Evolutionary conservation across 192 early-diverging fungal genomes (phyloP).

Genomic region (Mortierella hygrophila): DNA sequence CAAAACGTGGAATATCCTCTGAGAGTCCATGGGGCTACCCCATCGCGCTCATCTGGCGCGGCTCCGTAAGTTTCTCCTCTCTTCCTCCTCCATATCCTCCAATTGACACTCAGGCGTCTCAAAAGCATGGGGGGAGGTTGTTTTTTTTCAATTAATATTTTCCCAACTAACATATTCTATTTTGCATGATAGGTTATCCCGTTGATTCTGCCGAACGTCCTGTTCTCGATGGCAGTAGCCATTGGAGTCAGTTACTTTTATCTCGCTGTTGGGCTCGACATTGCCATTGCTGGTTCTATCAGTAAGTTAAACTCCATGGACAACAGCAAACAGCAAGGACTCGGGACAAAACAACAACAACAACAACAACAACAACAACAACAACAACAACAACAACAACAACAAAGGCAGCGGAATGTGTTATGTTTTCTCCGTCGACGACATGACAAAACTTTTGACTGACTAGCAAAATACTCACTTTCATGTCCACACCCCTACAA

Average conservation of each 20-base stretch:
- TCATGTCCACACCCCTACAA: constrained; percentile 6
- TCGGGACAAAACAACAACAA: neutral
- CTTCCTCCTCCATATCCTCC: neutral
- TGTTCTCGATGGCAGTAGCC: constrained; percentile 43
- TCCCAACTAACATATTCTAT: too few relatives aligned
- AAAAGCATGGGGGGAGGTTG: too few relatives aligned
- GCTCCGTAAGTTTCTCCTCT: constrained; percentile 29
- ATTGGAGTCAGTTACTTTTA: constrained; percentile 48
- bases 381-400: neutral
- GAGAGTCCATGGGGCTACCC: constrained; percentile 58
- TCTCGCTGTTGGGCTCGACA: constrained; percentile 36
- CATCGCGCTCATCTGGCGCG: constrained; percentile 52
- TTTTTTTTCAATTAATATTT: too few relatives aligned
- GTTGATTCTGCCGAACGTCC: constrained; percentile 45
- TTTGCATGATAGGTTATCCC: constrained; percentile 41
- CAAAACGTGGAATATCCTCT: constrained; percentile 1
- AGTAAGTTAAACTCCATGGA: constrained; percentile 18
- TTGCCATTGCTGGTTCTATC: constrained; percentile 47
- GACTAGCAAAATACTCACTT: neutral
- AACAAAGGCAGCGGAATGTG: too few relatives aligned
- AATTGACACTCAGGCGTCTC: neutral
- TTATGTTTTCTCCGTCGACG: neutral
- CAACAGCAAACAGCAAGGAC: neutral
- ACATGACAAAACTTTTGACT: too few relatives aligned
- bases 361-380: neutral